These are phyloP conservation scores for Phytophthora sp. DNA, from an alignment of 352 stramenopile species.

Conservation along the genomic window DNA sequence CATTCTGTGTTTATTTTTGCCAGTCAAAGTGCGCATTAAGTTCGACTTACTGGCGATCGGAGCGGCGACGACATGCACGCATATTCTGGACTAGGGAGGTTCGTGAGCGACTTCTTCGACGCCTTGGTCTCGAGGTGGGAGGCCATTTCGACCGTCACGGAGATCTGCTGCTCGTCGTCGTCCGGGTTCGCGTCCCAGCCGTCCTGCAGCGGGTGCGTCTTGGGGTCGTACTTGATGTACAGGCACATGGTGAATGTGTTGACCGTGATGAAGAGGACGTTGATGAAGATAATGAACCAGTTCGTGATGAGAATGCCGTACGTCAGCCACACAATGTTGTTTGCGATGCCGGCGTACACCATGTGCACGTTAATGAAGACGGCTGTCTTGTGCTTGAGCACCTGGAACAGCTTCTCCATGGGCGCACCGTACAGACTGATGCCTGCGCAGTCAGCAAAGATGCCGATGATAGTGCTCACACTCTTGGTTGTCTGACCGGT, in stretches of 20 bases:
- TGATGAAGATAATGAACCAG: conserved; percentile 44
- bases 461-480: conserved; percentile 33
- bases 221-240: conserved; percentile 35
- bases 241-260: conserved; percentile 38
- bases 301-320: conserved; percentile 43
- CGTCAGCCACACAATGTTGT: conserved; percentile 49
- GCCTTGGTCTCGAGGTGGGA: conserved; percentile 12
- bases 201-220: conserved; percentile 25
- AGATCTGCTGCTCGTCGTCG: conserved; percentile 6
- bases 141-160: conserved; percentile 19
- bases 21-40: conserved; percentile 27
- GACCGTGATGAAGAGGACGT: conserved; percentile 41
- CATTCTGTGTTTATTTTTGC: no score
- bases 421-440: conserved; percentile 48
- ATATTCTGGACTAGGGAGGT: conserved; percentile 26
- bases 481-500: conserved; percentile 31
- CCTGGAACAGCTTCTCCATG: conserved; percentile 46
- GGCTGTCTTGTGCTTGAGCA: conserved; percentile 46
- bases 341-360: conserved; percentile 47
- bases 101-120: conserved; percentile 26
- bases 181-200: conserved; percentile 8
- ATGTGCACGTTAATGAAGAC: conserved; percentile 63
- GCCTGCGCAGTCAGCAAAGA: conserved; percentile 33
- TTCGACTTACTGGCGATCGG: conserved; percentile 1
- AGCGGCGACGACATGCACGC: conserved; percentile 20